Evolutionary conservation across 495 filamentous ascomycete species (phyloP).

Genomic region (Penicilliopsis zonata): DNA sequence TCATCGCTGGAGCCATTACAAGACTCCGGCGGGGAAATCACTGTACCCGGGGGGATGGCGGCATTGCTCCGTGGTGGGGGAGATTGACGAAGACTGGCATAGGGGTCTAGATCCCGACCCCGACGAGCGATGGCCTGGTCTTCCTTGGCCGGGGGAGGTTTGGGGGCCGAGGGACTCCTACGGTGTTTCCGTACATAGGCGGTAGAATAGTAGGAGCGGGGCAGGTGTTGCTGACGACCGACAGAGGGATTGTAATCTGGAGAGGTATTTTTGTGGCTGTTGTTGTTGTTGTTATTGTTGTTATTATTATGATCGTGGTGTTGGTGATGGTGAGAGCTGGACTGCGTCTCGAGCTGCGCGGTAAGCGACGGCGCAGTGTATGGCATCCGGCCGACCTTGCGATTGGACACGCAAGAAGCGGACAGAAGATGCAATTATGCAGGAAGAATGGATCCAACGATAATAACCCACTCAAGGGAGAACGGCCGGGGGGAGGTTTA

Average conservation of each 20-base stretch:
- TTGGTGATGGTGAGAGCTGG: conserved; percentile 45
- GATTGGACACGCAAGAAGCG: conserved; percentile 26
- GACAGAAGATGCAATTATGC: conserved; percentile 1
- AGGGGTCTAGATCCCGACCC: conserved; percentile 36
- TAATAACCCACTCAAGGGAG: conserved; percentile 8
- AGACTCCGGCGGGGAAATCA: conserved; percentile 85
- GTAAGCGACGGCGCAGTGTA: conserved; percentile 88
- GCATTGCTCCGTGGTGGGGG: conserved; percentile 63
- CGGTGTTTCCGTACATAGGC: conserved; percentile 60
- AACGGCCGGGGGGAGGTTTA: conserved; percentile 1
- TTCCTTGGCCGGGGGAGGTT: conserved; percentile 24
- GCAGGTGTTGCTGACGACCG: conserved; percentile 47
- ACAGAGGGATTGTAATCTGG: conserved; percentile 19
- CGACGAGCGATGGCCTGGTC: conserved; percentile 30
- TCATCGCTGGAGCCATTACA: conserved; percentile 69
- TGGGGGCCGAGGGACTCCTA: conserved; percentile 45
- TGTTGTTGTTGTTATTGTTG: too few species aligned
- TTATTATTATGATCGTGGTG: too few species aligned
- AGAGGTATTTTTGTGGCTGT: too few species aligned
- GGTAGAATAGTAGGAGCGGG: conserved; percentile 67
- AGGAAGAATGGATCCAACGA: too few species aligned
- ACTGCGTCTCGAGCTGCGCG: conserved; percentile 51
- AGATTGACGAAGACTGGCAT: conserved; percentile 59
- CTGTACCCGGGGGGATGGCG: conserved; percentile 62
- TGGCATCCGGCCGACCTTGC: conserved; percentile 62